Evolutionary conservation across 345 rosid species (phyloP), one percentile per base, ranked within the genome.

Genomic region (Camelina neglecta): DNA sequence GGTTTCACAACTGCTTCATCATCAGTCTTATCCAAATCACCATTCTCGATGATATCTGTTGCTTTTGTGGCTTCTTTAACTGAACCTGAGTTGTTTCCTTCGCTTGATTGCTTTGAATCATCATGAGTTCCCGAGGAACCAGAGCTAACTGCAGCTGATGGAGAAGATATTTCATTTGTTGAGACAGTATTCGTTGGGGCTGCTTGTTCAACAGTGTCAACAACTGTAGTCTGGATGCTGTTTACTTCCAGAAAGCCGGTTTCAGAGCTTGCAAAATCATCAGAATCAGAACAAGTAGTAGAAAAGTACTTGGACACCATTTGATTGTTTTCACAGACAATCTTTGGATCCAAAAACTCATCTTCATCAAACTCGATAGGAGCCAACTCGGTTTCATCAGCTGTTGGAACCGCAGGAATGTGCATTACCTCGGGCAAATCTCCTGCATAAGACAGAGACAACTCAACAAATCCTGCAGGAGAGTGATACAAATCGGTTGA

Each of bases 401-500:
- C 76, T 1, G 76, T 39, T 60, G 60, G 87, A 72, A 73, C 23
- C 15, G 71, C 74, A 70, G 79, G 51, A 67, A 95, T 86, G 5
- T 86, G 82, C 90, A 92, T 88, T 54, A 95, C 87, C 24, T 94
- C 98, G 0, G 99, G 97, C 3, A 86, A 84, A 36, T 91, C 78
- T 66, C 99, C 99, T 5, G 26, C 73, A 24, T 96, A 96, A 0
- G 87, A 78, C 26, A 96, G 89, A 38, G 97, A 87, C 74, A 96
- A 61, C 67, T 87, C 88, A 33, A 96, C 93, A 74, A 90, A 96
- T 68, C 99, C 99, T 0, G 98, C 89, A 0, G 99, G 97, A 12
- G 98, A 90, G 77, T 96, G 97, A 81, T 83, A 93, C 80, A 96
- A 66, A 84, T 93, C 98, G 9, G 93, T 88, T 16, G 99, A 96